phyloP scores from a whole-genome alignment of 2,329 filamentous ascomycete genomes.

The Pochonia chlamydosporia region DNA sequence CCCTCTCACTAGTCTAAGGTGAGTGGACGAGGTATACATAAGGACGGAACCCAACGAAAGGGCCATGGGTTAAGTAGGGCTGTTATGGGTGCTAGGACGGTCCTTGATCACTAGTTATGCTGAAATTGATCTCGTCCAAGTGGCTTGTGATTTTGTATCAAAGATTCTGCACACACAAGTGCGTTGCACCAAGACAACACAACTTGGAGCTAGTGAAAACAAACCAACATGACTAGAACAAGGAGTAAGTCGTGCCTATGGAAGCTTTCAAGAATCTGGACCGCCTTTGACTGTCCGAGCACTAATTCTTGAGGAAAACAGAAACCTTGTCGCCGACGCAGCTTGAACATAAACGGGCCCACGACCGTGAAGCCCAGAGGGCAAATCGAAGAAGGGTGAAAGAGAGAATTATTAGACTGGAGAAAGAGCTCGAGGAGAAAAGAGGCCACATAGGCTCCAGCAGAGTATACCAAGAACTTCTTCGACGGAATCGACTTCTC shows the following conservation, averaged over 20 bases:
- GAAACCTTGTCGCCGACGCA: neutral
- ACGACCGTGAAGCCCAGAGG: slow-evolving; percentile 5
- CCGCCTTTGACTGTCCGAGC: too few relatives aligned
- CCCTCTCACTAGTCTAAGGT: neutral
- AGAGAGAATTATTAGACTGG: neutral
- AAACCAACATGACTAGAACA: neutral
- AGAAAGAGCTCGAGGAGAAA: slow-evolving; percentile 1
- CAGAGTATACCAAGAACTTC: slow-evolving; percentile 1
- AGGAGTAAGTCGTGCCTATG: neutral
- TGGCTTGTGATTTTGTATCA: too few relatives aligned
- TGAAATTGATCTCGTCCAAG: too few relatives aligned
- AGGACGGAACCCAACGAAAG: neutral
- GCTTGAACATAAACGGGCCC: slow-evolving; percentile 4
- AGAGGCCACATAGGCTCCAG: slow-evolving; percentile 1
- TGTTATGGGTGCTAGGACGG: neutral
- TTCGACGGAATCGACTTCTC: slow-evolving; percentile 4
- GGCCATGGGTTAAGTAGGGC: neutral
- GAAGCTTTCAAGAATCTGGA: too few relatives aligned
- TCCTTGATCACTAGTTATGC: neutral
- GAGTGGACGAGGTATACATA: neutral
- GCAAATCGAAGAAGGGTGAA: slow-evolving; percentile 4
- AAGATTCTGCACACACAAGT: too few relatives aligned
- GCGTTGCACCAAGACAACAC: too few relatives aligned
- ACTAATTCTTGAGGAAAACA: neutral
- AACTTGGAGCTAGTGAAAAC: too few relatives aligned